Conservation (phyloP, 257 asterid species). For the Nicotiana undulata region DNA sequence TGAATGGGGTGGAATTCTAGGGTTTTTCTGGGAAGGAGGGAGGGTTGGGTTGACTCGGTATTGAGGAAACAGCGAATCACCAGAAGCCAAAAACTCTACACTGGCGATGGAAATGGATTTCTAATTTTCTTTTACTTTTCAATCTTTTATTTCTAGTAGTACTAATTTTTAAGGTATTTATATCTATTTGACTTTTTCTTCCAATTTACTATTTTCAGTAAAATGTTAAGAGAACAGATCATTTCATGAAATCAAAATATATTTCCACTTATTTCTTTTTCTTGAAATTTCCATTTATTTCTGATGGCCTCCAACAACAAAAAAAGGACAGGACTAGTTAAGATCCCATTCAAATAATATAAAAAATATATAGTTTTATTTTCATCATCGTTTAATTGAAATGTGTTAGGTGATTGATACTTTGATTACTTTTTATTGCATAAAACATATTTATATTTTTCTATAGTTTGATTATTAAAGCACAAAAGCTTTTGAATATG, state of each 20-base stretch:
- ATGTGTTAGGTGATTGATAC: background rate
- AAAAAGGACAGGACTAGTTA: no score
- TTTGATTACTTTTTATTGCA: no score
- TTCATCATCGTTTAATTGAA: no score
- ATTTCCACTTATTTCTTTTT: background rate
- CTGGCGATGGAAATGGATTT: background rate
- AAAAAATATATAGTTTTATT: no score
- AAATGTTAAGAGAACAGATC: no score
- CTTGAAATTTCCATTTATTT: no score
- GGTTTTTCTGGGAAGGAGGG: slow-evolving; percentile 49
- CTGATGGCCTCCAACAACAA: no score
- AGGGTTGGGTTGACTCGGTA: slow-evolving; percentile 14
- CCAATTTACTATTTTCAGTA: background rate
- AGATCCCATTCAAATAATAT: no score
- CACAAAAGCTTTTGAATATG: no score
- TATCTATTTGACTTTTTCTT: background rate
- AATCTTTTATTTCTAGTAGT: background rate
- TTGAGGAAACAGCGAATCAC: background rate
- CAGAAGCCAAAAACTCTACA: background rate
- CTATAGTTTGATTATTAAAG: no score
- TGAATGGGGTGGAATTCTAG: slow-evolving; percentile 13
- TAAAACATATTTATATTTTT: no score
- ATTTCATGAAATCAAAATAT: no score
- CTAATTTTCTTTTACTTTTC: background rate
- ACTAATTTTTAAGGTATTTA: background rate